Evolutionary conservation across 768 basidiomycete genomes (phyloP), one percentile per base, ranked within the genome.

Genomic region (Kwoniella dendrophila): DNA sequence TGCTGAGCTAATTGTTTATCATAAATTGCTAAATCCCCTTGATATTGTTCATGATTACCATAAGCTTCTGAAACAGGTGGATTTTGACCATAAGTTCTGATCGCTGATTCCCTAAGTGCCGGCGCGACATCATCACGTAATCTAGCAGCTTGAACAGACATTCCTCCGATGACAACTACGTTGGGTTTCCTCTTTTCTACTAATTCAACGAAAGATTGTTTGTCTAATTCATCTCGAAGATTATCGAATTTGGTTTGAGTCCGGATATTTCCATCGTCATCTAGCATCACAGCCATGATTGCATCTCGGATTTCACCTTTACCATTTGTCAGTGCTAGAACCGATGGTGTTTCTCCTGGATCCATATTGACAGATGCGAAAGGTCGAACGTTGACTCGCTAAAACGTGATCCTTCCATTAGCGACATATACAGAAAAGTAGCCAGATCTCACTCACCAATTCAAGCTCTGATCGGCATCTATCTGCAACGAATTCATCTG

Each of bases 221-320:
- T 78, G 66, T 84, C 84, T 40, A 88, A 87, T 0, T 76, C 74
- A 71, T 92, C 90, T 62, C 84, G 82, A 29, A 99, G 84, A 68
- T 92, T 93, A 80, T 96, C 93, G 57, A 97, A 83, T 74, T 89
- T 90, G 44, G 87, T 85, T 64, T 92, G 88, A 70, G 96, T 91
- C n/a, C 92, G 88, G 73, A 94, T 82, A 49, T 90, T 88, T 18
- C 96, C 95, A 47, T 87, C 87, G 64, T 90, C 86, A 72, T 97
- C 94, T 47, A 97, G 75, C 81, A 87, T 90, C 59, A 94, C 88
- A 40, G 92, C 81, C 22, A 87, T 85, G 56, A 97, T 89, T 6
- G 88, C 87, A 78, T 99, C 95, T 72, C 89, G 87, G 38, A 92
- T 90, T 70, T 96, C 93, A 36, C 96, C 96, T 80, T 90, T 88